Conservation (phyloP, 768 basidiomycete genomes). For the Boletales sp. region DNA sequence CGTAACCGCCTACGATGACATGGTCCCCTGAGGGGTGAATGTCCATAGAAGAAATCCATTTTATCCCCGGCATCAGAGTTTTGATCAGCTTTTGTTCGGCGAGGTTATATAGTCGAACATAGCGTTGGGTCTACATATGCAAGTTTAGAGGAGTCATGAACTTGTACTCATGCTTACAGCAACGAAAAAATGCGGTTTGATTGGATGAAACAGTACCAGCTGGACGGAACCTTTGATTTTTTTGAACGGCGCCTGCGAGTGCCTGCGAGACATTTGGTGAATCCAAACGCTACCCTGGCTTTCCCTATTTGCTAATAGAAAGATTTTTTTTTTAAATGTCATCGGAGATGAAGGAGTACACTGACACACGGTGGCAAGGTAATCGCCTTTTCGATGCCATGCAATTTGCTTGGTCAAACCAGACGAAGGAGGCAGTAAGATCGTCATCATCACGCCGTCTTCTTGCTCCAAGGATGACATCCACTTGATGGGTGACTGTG, state of each 20-base stretch:
- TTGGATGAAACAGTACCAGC: conserved; percentile 90
- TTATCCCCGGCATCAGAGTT: conserved; percentile 91
- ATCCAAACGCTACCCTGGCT: conserved; percentile 89
- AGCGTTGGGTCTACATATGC: conserved; percentile 82
- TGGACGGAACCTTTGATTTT: conserved; percentile 91
- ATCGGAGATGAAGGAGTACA: conserved; percentile 20
- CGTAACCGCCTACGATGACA: conserved; percentile 95
- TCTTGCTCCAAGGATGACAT: conserved; percentile 43
- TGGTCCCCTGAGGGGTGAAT: conserved; percentile 96
- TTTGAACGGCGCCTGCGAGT: conserved; percentile 97
- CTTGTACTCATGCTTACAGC: conserved; percentile 59
- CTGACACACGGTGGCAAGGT: conserved; percentile 92
- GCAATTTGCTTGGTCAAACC: conserved; percentile 75
- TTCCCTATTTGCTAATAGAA: conserved; percentile 52
- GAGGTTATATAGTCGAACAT: conserved; percentile 92
- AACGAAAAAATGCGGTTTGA: conserved; percentile 94
- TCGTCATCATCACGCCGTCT: conserved; percentile 56
- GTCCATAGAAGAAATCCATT: conserved; percentile 98
- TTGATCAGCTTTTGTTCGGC: conserved; percentile 90
- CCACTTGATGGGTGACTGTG: conserved; percentile 73
- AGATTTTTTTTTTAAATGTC: conserved; percentile 6
- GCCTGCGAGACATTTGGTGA: conserved; percentile 88
- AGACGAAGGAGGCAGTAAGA: conserved; percentile 61
- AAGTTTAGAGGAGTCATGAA: conserved; percentile 9
- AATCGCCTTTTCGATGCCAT: conserved; percentile 96